Evolutionary conservation across 345 rosid genomes (phyloP).

Genomic region (Acer yangbiense): DNA sequence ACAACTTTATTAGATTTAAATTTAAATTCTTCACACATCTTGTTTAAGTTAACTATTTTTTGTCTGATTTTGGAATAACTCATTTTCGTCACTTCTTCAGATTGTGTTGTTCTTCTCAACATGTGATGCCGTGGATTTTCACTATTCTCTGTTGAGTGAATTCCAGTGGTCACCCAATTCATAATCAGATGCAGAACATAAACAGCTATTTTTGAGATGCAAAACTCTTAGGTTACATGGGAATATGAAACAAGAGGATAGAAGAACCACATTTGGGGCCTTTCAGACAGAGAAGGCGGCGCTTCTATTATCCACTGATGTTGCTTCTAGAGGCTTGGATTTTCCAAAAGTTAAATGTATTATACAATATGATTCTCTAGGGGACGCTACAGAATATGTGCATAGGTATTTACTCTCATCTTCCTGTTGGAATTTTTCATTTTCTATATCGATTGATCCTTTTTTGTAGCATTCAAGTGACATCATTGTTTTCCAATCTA

Average conservation of each 20-base stretch:
- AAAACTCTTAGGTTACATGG: constrained; percentile 85
- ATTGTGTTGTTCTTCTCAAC: constrained; percentile 97
- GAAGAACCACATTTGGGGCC: constrained; percentile 71
- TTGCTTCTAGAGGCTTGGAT: constrained; percentile 94
- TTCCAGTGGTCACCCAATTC: constrained; percentile 66
- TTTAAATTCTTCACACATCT: no score
- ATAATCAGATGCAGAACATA: constrained; percentile 43
- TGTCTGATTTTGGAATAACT: constrained; percentile 8
- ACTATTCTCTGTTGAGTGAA: constrained; percentile 66
- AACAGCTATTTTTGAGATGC: constrained; percentile 61
- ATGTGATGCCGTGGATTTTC: constrained; percentile 97
- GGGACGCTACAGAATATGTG: constrained; percentile 98
- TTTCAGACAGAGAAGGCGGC: constrained; percentile 79
- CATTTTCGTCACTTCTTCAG: constrained; percentile 42
- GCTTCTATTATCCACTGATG: constrained; percentile 84
- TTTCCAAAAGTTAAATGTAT: constrained; percentile 92
- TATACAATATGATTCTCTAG: constrained; percentile 96
- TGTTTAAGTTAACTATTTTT: neutral
- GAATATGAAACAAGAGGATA: constrained; percentile 91
- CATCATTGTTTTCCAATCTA: neutral
- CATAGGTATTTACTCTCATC: constrained; percentile 58
- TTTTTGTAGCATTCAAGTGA: neutral
- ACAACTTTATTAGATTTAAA: no score
- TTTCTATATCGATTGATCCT: neutral
- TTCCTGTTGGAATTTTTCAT: constrained; percentile 12